Percentiles rank a stretch among this genome's conserved stretches.
phyloP scores from a whole-genome alignment of 805 yeast species.

The Deakozyma indianensis region DNA sequence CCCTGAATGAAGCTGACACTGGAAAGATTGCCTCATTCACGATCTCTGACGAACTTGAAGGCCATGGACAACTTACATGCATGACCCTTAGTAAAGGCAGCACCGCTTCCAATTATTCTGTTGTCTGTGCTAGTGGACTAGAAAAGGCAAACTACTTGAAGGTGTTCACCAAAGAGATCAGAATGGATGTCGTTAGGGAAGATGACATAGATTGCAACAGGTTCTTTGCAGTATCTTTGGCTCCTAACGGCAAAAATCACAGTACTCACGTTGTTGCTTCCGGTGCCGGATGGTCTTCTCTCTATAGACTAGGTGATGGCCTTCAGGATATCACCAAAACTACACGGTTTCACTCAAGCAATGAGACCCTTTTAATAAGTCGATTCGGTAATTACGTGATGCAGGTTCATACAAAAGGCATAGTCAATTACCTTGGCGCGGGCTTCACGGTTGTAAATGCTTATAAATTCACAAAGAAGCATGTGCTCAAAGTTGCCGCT shows the following conservation, averaged over 20 bases:
- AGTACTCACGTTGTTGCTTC: slow-evolving; percentile 34
- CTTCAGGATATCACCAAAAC: slow-evolving; percentile 43
- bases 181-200: neutral
- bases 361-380: neutral
- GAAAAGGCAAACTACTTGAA: slow-evolving; percentile 40
- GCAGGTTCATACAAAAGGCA: neutral
- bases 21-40: slow-evolving; percentile 6
- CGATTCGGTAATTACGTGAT: neutral
- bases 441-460: neutral
- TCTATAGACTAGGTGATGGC: slow-evolving; percentile 20
- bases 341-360: neutral
- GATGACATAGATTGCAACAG: neutral
- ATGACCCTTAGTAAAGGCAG: slow-evolving; percentile 48
- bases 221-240: slow-evolving; percentile 39
- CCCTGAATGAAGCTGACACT: slow-evolving; percentile 8
- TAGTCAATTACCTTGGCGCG: neutral
- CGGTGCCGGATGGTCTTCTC: slow-evolving; percentile 35
- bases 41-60: slow-evolving; percentile 38
- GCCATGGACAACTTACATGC: slow-evolving; percentile 61
- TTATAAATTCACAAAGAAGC: slow-evolving; percentile 6
- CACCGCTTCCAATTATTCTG: slow-evolving; percentile 43
- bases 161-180: slow-evolving; percentile 24
- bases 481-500: slow-evolving; percentile 12
- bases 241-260: neutral
- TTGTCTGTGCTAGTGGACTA: slow-evolving; percentile 58